A percentile compares a stretch with the other conserved stretches of the same genome.
phyloP scores from a whole-genome alignment of 177 flowering plant genomes.

The Tripterygium wilfordii region DNA sequence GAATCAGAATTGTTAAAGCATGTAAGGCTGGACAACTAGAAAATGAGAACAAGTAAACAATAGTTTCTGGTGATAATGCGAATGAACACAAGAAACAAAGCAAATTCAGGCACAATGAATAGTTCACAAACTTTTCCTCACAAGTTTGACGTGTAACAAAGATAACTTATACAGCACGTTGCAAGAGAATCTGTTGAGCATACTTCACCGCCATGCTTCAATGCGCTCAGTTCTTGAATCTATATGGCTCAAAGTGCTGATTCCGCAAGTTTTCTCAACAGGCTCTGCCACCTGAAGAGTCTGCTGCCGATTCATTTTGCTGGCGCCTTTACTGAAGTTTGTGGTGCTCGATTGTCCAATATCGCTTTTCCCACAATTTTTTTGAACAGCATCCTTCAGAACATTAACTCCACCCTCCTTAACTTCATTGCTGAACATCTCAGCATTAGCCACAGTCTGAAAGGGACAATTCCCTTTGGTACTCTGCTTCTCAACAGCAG shows the following conservation, averaged over 20 bases:
- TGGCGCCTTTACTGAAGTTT: slow-evolving; percentile 14
- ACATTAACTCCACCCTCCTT: slow-evolving; percentile 6
- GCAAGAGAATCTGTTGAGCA: not conserved
- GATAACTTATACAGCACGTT: no score
- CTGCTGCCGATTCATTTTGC: slow-evolving; percentile 14
- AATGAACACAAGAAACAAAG: no score
- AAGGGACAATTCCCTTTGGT: slow-evolving; percentile 11
- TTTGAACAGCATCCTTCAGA: slow-evolving; percentile 9
- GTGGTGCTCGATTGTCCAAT: slow-evolving; percentile 25
- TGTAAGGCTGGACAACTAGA: no score
- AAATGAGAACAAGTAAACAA: no score
- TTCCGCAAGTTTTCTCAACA: slow-evolving; percentile 35
- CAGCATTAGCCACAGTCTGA: slow-evolving; percentile 15
- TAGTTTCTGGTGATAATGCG: no score
- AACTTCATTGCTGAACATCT: not conserved
- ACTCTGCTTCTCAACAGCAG: slow-evolving; percentile 18
- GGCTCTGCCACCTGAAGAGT: slow-evolving; percentile 9
- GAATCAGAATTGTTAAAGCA: no score
- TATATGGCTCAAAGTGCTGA: slow-evolving; percentile 27
- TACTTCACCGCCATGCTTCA: slow-evolving; percentile 38
- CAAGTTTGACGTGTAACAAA: no score
- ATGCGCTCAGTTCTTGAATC: slow-evolving; percentile 32
- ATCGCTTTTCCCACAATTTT: slow-evolving; percentile 11
- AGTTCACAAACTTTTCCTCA: slow-evolving; percentile 5
- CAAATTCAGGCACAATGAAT: no score